Evolutionary conservation across 2,329 filamentous ascomycete species (phyloP).

Genomic region (Fusarium ambrosium): DNA sequence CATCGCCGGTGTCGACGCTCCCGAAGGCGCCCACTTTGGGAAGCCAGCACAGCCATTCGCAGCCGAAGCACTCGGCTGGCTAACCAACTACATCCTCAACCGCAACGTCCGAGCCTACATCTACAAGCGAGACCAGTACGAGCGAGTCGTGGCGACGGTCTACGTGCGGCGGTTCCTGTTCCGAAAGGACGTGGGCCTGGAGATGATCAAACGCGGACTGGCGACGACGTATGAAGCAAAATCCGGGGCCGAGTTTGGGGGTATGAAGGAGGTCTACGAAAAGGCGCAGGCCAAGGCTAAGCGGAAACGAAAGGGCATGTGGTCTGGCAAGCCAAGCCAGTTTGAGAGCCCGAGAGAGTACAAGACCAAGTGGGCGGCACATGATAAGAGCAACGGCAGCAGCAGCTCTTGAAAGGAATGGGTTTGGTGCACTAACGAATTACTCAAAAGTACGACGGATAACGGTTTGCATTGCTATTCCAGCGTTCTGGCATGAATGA

Average conservation of each 20-base stretch:
- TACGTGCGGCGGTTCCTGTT: constrained; percentile 78
- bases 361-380: constrained; percentile 68
- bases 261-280: constrained; percentile 73
- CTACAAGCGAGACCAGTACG: constrained; percentile 90
- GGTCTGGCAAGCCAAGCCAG: constrained; percentile 73
- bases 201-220: constrained; percentile 88
- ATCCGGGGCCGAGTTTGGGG: constrained; percentile 88
- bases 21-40: constrained; percentile 93
- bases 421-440: constrained; percentile 7
- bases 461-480: constrained; percentile 18
- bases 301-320: constrained; percentile 77
- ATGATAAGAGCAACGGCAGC: constrained; percentile 29
- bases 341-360: constrained; percentile 91
- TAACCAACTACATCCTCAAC: constrained; percentile 78
- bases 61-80: constrained; percentile 84
- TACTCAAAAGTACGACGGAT: background rate
- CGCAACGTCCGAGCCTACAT: constrained; percentile 85
- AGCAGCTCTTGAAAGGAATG: constrained; percentile 28
- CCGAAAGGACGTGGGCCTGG: constrained; percentile 84
- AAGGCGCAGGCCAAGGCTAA: constrained; percentile 77
- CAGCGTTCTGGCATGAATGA: constrained; percentile 6
- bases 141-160: constrained; percentile 89
- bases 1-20: constrained; percentile 92
- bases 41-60: constrained; percentile 87
- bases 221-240: constrained; percentile 97